Conservation (phyloP, 306 rosid species). For the Pterocarpus macrocarpus region DNA sequence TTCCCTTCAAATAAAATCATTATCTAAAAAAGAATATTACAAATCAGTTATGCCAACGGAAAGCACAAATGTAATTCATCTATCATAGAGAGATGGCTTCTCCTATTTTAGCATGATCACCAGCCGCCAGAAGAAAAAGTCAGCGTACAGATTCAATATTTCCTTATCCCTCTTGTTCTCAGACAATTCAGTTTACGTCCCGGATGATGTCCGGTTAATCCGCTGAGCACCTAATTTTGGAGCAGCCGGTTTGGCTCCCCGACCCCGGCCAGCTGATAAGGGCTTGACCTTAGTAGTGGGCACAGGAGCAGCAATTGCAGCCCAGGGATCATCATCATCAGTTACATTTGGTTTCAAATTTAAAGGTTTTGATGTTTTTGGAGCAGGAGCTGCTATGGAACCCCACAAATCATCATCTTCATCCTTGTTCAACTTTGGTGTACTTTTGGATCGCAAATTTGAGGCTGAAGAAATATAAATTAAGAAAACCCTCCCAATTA, state of each 20-base stretch:
- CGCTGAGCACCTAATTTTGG: slow-evolving; percentile 91
- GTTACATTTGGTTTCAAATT: slow-evolving; percentile 58
- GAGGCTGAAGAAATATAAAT: slow-evolving; percentile 53
- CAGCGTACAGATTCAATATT: slow-evolving; percentile 20
- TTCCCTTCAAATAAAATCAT: slow-evolving; percentile 35
- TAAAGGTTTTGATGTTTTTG: slow-evolving; percentile 69
- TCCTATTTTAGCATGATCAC: slow-evolving; percentile 43
- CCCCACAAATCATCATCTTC: slow-evolving; percentile 92
- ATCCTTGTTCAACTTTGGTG: slow-evolving; percentile 47
- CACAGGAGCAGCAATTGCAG: slow-evolving; percentile 94
- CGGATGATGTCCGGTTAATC: slow-evolving; percentile 83
- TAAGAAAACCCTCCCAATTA: slow-evolving; percentile 27
- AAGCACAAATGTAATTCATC: slow-evolving; percentile 35
- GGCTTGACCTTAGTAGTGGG: slow-evolving; percentile 90
- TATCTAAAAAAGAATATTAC: slow-evolving; percentile 50
- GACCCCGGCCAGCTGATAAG: slow-evolving; percentile 70
- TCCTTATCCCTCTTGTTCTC: slow-evolving; percentile 30
- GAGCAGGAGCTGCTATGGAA: slow-evolving; percentile 95
- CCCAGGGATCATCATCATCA: slow-evolving; percentile 94
- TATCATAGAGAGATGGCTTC: slow-evolving; percentile 5
- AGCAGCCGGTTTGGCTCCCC: slow-evolving; percentile 83
- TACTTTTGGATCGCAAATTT: slow-evolving; percentile 62
- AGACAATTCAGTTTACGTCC: slow-evolving; percentile 57
- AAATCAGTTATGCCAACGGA: slow-evolving; percentile 49
- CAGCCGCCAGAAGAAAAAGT: slow-evolving; percentile 37